phyloP scores from a whole-genome alignment of 2,329 filamentous ascomycete genomes.

The Stenocarpella maydis region DNA sequence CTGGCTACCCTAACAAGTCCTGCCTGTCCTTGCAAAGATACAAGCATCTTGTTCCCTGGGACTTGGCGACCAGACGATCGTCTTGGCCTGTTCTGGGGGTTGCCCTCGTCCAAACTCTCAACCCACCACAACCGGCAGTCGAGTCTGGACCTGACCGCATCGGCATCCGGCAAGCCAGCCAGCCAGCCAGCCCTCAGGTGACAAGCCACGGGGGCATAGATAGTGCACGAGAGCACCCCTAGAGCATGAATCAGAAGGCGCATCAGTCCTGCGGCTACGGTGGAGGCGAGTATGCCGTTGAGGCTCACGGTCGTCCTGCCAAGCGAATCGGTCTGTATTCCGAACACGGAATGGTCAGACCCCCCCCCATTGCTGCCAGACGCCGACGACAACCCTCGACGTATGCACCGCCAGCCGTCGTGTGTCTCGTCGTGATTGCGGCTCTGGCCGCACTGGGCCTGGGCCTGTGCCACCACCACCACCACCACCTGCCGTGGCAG shows the following conservation, averaged over 20 bases:
- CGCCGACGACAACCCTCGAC: not conserved
- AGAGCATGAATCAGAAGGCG: not conserved
- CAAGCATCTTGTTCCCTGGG: conserved; percentile 11
- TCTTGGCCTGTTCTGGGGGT: conserved; percentile 15
- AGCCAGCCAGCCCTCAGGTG: conserved; percentile 13
- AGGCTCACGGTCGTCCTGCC: conserved; percentile 12
- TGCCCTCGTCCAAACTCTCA: conserved; percentile 18
- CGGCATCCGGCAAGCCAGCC: too few species aligned
- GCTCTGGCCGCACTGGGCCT: conserved; percentile 15
- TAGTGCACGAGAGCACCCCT: too few species aligned
- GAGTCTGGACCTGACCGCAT: conserved; percentile 1
- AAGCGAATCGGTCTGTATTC: conserved; percentile 14
- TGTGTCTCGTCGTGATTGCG: conserved; percentile 20
- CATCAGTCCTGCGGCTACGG: not conserved
- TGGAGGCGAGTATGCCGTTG: conserved; percentile 3
- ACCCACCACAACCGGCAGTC: conserved; percentile 15
- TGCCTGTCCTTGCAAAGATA: conserved; percentile 1
- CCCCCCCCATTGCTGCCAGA: not conserved
- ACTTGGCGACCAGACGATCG: conserved; percentile 25
- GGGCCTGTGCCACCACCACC: conserved; percentile 14
- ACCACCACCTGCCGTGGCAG: too few species aligned
- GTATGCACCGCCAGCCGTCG: not conserved
- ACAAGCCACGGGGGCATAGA: not conserved
- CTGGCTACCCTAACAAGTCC: conserved; percentile 12
- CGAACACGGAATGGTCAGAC: conserved; percentile 14